phyloP scores from a whole-genome alignment of 257 asterid genomes.

The Oldenlandia corymbosa region DNA sequence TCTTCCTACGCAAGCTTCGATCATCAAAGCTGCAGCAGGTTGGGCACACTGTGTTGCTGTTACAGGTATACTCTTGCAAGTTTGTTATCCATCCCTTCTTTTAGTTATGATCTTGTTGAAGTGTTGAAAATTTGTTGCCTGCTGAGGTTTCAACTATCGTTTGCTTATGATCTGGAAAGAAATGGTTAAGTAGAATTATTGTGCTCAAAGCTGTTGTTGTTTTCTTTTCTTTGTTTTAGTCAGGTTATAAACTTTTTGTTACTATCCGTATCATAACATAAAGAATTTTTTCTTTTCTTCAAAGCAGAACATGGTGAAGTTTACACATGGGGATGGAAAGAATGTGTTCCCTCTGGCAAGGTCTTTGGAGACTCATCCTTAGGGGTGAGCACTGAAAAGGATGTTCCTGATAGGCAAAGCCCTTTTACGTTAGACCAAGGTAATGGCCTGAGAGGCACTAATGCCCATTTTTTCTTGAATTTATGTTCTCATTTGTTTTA shows the following conservation, averaged over 20 bases:
- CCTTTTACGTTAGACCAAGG: slow-evolving; percentile 56
- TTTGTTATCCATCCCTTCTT: not conserved
- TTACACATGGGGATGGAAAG: slow-evolving; percentile 99
- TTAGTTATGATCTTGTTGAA: not conserved
- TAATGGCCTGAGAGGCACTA: slow-evolving; percentile 29
- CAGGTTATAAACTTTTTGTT: not conserved
- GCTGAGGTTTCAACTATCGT: not conserved
- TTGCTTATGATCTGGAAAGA: not conserved
- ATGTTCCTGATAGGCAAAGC: slow-evolving; percentile 40
- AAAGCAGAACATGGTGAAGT: slow-evolving; percentile 77
- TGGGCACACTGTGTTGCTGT: slow-evolving; percentile 94
- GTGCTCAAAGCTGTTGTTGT: not conserved
- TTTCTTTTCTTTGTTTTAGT: not conserved
- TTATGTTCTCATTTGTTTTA: slow-evolving; percentile 25
- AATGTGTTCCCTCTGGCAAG: slow-evolving; percentile 93
- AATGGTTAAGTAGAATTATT: not conserved
- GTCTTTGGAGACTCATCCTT: slow-evolving; percentile 53
- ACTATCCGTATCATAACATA: not conserved
- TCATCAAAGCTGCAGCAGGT: slow-evolving; percentile 78
- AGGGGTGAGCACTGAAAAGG: slow-evolving; percentile 50
- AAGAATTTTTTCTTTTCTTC: slow-evolving; percentile 19
- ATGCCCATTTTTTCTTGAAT: slow-evolving; percentile 25
- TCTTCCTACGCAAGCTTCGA: slow-evolving; percentile 62
- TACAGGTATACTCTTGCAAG: slow-evolving; percentile 48
- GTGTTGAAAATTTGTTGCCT: not conserved